phyloP scores from a whole-genome alignment of 2,329 filamentous ascomycete species.

The Alternaria hordeiaustralica region DNA sequence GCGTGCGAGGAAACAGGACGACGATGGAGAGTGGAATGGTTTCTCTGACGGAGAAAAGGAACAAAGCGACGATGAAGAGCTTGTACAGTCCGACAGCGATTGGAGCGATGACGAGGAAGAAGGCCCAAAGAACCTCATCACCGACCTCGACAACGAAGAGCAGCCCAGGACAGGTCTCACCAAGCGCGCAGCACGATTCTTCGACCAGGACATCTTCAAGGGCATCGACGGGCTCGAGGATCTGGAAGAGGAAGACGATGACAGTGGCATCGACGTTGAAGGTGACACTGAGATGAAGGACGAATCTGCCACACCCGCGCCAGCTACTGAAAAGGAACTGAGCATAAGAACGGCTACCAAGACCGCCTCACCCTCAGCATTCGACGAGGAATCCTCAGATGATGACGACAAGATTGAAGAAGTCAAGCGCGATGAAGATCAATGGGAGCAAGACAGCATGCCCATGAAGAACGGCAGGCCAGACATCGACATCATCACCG shows the following conservation, averaged over 20 bases:
- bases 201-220: conserved; percentile 93
- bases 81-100: conserved; percentile 66
- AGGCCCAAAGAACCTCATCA: conserved; percentile 61
- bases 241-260: conserved; percentile 57
- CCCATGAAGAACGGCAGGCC: conserved; percentile 67
- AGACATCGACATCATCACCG: conserved; percentile 99
- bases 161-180: conserved; percentile 70
- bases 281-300: conserved; percentile 33
- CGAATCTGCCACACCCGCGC: conserved; percentile 9
- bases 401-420: conserved; percentile 64
- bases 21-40: conserved; percentile 81
- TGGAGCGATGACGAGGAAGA: conserved; percentile 67
- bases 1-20: conserved; percentile 81
- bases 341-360: conserved; percentile 29
- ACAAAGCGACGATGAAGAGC: conserved; percentile 63
- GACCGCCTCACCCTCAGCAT: conserved; percentile 18
- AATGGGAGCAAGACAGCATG: conserved; percentile 72
- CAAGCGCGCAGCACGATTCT: conserved; percentile 85
- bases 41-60: conserved; percentile 71
- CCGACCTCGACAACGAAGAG: conserved; percentile 65
- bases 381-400: conserved; percentile 47
- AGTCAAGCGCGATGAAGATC: conserved; percentile 62
- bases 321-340: conserved; percentile 19
- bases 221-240: conserved; percentile 74
- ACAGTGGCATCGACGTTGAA: conserved; percentile 50